Evolutionary conservation across 352 stramenopile species (phyloP), one percentile per base, ranked within the genome.

Genomic region (Phytophthora citrophthora): DNA sequence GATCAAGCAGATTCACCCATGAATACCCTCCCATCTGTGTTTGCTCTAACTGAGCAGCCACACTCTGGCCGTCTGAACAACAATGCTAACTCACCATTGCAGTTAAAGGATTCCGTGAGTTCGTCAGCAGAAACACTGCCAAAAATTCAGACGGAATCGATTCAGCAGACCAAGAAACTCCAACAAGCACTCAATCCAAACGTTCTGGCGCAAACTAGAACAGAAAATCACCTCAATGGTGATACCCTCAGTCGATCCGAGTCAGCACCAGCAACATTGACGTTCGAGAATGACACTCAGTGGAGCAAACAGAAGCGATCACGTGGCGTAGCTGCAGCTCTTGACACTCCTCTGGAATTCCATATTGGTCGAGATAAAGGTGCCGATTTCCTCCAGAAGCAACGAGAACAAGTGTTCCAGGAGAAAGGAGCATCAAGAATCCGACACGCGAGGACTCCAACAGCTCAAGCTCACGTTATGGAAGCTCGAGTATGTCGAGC

Each of bases 321-420:
- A 3, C 74, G 80, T 26, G 80, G 80, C 6, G 50, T 91, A 4
- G 62, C 68, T 39, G 68, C 48, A 36, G 82, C 72, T 31, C 58
- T 90, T 15, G 64, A 74, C 15, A 63, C 16, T 0, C 39, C 54
- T n/a, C 44, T 61, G 3, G 60, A 74, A 3, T 72, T 77, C 51
- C 77, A 81, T 48, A 51, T 79, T 16, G 40, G 47, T 2, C 74
- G 74, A 11, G 65, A 89, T 32, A 72, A 72, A 48, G 80, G 80
- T 5, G 57, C 64, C 13, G 79, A 68, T 41, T 83, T 88, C 40
- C 81, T 89, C 53, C 67, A 76, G 24, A 79, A 76, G 36, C 76
- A 90, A 58, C 85, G 74, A 32, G 52, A 79, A 20, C 40, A 67
- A n/a, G 62, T 66, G 0, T 64, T 72, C 15, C 59, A 65, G 12